Evolutionary conservation across 768 basidiomycete genomes (phyloP).

Genomic region (Amanita jacksonii): DNA sequence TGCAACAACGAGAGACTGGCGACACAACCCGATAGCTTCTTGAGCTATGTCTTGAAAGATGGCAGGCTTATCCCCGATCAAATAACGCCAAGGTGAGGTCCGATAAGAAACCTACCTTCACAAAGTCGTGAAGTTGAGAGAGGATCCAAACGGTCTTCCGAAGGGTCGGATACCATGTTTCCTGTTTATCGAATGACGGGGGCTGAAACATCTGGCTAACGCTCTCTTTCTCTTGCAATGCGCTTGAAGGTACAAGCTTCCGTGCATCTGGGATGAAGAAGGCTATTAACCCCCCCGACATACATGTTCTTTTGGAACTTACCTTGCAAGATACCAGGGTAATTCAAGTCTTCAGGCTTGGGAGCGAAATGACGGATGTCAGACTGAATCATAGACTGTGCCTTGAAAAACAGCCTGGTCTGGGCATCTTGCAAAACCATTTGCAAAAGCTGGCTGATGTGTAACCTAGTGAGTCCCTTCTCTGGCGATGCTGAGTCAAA

Average conservation of each 20-base stretch:
- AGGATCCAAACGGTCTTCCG: constrained; percentile 88
- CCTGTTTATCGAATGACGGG: constrained; percentile 61
- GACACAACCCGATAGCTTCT: constrained; percentile 79
- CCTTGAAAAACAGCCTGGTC: constrained; percentile 92
- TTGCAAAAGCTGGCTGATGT: constrained; percentile 72
- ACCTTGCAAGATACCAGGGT: constrained; percentile 78
- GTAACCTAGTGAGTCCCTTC: constrained; percentile 48
- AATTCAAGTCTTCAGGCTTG: constrained; percentile 71
- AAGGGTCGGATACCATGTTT: constrained; percentile 90
- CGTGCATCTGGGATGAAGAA: constrained; percentile 30
- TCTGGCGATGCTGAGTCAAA: constrained; percentile 20
- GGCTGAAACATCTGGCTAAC: constrained; percentile 61
- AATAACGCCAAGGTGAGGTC: background rate
- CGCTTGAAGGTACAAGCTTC: constrained; percentile 31
- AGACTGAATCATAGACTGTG: constrained; percentile 81
- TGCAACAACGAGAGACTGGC: constrained; percentile 69
- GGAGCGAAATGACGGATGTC: constrained; percentile 83
- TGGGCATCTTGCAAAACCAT: constrained; percentile 96
- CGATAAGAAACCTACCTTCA: constrained; percentile 51
- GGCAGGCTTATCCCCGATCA: constrained; percentile 49
- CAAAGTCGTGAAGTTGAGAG: constrained; percentile 81
- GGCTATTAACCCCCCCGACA: no score
- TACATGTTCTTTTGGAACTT: no score
- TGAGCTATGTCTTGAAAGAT: constrained; percentile 97
- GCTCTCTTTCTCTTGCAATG: constrained; percentile 59